Percentiles rank a stretch among this genome's conserved stretches.
Conservation (phyloP, 106 monocot genomes). For the Acorus calamus region DNA sequence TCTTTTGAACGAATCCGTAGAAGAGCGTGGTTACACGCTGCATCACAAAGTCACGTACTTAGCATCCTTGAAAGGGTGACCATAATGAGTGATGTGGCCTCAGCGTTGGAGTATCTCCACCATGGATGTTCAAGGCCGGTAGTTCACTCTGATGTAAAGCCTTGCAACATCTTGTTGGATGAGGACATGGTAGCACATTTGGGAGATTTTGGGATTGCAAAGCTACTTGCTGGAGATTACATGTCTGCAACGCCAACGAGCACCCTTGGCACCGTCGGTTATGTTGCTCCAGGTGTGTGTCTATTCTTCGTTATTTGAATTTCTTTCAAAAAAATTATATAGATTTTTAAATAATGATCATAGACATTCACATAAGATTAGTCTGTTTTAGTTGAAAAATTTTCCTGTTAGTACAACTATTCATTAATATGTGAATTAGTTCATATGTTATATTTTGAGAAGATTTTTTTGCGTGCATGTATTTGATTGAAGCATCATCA, state of each 20-base stretch:
- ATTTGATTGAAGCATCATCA: no score
- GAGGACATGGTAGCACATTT: constrained; percentile 16
- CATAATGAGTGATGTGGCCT: constrained; percentile 13
- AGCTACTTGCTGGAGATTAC: background rate
- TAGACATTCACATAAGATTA: no score
- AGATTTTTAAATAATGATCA: no score
- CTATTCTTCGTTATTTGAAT: no score
- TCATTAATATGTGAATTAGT: no score
- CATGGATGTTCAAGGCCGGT: constrained; percentile 3
- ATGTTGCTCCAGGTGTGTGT: constrained; percentile 28
- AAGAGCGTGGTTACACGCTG: constrained; percentile 37
- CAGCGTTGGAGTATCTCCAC: constrained; percentile 24
- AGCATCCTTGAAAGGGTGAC: constrained; percentile 17
- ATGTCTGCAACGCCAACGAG: background rate
- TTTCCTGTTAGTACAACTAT: no score
- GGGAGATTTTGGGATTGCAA: constrained; percentile 25
- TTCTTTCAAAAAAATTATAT: no score
- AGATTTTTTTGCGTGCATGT: no score
- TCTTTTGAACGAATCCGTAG: no score
- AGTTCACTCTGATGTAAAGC: constrained; percentile 25
- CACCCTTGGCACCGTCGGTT: constrained; percentile 17
- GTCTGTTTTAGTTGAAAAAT: no score
- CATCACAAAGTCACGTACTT: no score
- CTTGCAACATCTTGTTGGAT: constrained; percentile 16
- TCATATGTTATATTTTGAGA: no score